Conservation (phyloP, 257 asterid genomes). For the Paulownia fortunei region DNA sequence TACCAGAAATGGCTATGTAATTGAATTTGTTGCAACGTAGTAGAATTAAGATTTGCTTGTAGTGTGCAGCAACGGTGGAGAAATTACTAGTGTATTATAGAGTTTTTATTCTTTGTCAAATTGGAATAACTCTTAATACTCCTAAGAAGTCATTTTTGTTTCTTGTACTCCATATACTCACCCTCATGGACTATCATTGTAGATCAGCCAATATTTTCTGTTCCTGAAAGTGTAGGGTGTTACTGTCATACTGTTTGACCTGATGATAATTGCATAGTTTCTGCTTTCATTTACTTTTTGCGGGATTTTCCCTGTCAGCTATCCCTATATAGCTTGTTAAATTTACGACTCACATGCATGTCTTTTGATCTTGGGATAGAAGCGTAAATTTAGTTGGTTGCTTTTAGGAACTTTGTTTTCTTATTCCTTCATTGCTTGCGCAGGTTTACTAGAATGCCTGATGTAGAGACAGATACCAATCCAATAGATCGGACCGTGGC, state of each 20-base stretch:
- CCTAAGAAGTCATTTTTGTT: not conserved
- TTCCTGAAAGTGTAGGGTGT: not conserved
- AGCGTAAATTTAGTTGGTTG: not conserved
- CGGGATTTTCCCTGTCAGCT: not conserved
- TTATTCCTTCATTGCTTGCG: constrained; percentile 24
- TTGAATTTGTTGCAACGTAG: not conserved
- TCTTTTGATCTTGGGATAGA: not conserved
- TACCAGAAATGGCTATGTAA: not conserved
- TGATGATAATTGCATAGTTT: not conserved
- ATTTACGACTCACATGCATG: not conserved
- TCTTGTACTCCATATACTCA: not conserved
- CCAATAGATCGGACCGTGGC: constrained; percentile 90
- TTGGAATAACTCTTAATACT: not conserved
- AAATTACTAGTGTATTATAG: not conserved
- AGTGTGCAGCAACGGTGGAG: not conserved
- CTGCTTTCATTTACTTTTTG: not conserved
- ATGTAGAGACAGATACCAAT: constrained; percentile 76
- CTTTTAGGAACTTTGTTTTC: not conserved
- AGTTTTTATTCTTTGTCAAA: not conserved
- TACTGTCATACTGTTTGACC: not conserved
- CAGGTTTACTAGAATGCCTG: constrained; percentile 65
- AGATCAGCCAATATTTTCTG: not conserved
- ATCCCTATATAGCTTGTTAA: constrained; percentile 2
- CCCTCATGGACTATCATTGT: not conserved
- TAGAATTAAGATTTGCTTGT: not conserved